Evolutionary conservation across 495 filamentous ascomycete species (phyloP).

Genomic region (Astrocystis sublimbata): DNA sequence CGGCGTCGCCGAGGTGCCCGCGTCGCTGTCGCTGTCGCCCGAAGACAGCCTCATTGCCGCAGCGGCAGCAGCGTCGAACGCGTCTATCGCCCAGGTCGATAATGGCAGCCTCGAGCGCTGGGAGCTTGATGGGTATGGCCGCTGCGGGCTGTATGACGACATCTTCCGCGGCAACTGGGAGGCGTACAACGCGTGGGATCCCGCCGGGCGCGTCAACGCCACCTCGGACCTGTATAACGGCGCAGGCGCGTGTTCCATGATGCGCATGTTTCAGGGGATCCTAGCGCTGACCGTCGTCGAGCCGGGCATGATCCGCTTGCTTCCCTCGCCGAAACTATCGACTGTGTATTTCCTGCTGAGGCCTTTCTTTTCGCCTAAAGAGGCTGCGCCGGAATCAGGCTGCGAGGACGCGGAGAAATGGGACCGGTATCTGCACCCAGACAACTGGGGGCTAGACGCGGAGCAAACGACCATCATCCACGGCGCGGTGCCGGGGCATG

Average conservation of each 20-base stretch:
- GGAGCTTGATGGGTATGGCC: constrained; percentile 82
- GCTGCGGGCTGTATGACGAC: constrained; percentile 67
- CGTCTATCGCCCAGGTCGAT: constrained; percentile 72
- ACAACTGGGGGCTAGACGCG: constrained; percentile 58
- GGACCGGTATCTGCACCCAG: constrained; percentile 54
- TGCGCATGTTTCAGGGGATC: constrained; percentile 89
- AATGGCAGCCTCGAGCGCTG: constrained; percentile 86
- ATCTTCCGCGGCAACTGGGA: constrained; percentile 84
- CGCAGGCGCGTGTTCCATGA: constrained; percentile 80
- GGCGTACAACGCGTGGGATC: constrained; percentile 82
- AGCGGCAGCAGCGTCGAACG: constrained; percentile 43
- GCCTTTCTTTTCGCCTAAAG: constrained; percentile 74
- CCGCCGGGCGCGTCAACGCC: constrained; percentile 68
- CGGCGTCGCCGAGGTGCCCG: constrained; percentile 27
- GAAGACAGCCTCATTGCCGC: constrained; percentile 48
- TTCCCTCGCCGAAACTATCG: constrained; percentile 75
- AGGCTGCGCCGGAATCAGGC: constrained; percentile 39
- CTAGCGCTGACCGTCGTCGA: constrained; percentile 77
- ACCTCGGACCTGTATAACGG: constrained; percentile 84
- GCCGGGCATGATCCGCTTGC: constrained; percentile 81
- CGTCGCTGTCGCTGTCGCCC: constrained; percentile 24
- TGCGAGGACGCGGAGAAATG: constrained; percentile 37
- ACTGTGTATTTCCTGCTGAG: constrained; percentile 87
- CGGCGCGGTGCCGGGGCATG: constrained; percentile 75
- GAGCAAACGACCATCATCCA: constrained; percentile 64